phyloP scores from a whole-genome alignment of 2,329 filamentous ascomycete genomes.

The Cytospora paraplurivora region DNA sequence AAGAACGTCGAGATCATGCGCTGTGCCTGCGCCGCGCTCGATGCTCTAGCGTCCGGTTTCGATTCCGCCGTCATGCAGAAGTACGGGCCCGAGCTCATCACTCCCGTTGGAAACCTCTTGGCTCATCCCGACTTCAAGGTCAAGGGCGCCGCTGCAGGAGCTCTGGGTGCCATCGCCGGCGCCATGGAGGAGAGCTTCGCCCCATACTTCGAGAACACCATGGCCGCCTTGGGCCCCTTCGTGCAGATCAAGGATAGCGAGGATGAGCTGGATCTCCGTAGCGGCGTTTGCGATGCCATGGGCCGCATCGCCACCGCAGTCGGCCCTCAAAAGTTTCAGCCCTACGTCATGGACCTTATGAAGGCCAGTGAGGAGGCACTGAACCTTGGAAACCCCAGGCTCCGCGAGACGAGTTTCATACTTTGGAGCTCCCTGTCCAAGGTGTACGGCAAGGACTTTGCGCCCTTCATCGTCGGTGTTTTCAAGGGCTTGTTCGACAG shows the following conservation, averaged over 20 bases:
- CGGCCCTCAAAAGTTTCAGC: slow-evolving; percentile 82
- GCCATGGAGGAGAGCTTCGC: slow-evolving; percentile 81
- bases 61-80: slow-evolving; percentile 78
- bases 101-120: slow-evolving; percentile 81
- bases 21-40: slow-evolving; percentile 85
- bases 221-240: slow-evolving; percentile 84
- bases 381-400: slow-evolving; percentile 81
- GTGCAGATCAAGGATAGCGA: slow-evolving; percentile 85
- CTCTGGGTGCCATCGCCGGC: slow-evolving; percentile 86
- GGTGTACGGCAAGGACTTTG: slow-evolving; percentile 85
- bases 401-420: slow-evolving; percentile 96
- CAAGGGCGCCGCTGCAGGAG: slow-evolving; percentile 86
- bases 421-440: slow-evolving; percentile 94
- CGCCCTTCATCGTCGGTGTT: slow-evolving; percentile 75
- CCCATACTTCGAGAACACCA: slow-evolving; percentile 89
- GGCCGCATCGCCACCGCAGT: slow-evolving; percentile 90
- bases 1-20: slow-evolving; percentile 85
- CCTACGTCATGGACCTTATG: slow-evolving; percentile 89
- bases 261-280: slow-evolving; percentile 86
- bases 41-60: slow-evolving; percentile 85
- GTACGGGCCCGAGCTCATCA: slow-evolving; percentile 82
- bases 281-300: slow-evolving; percentile 88
- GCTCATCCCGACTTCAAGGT: slow-evolving; percentile 83
- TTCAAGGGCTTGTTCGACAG: slow-evolving; percentile 82
- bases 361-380: slow-evolving; percentile 89